Percentiles rank a stretch among this genome's conserved stretches.
phyloP scores from a whole-genome alignment of 2,329 filamentous ascomycete species.

The Akanthomyces muscarius region DNA sequence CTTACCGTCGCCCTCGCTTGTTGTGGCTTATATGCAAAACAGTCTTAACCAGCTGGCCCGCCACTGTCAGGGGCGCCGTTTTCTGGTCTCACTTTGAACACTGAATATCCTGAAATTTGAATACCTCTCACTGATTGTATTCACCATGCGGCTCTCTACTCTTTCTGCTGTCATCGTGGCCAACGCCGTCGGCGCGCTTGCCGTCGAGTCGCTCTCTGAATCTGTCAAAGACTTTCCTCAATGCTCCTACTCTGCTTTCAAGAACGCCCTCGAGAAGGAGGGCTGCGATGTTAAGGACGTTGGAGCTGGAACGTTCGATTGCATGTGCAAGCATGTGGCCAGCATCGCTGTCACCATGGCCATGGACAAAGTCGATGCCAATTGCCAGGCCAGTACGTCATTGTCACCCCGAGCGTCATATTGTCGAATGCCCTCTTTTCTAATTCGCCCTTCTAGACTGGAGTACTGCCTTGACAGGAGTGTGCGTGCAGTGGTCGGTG shows the following conservation, averaged over 20 bases:
- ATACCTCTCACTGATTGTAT: background rate
- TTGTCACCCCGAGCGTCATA: too few species aligned
- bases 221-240: slow-evolving; percentile 12
- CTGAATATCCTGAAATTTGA: too few species aligned
- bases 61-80: background rate
- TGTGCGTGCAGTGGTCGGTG: slow-evolving; percentile 8
- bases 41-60: background rate
- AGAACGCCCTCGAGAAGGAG: slow-evolving; percentile 9
- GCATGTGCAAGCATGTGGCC: slow-evolving; percentile 14
- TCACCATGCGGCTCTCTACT: slow-evolving; percentile 5
- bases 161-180: background rate
- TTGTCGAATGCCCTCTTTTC: background rate
- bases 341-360: slow-evolving; percentile 9
- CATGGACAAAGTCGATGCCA: background rate
- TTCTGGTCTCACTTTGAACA: background rate
- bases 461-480: background rate
- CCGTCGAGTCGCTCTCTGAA: slow-evolving; percentile 8
- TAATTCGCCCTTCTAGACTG: background rate
- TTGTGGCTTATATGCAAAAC: background rate
- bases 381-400: slow-evolving; percentile 14
- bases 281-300: slow-evolving; percentile 12
- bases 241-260: slow-evolving; percentile 11
- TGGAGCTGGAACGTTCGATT: slow-evolving; percentile 5
- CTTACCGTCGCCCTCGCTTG: background rate
- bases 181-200: slow-evolving; percentile 10